Base-by-base conservation (phyloP, 2,329 filamentous ascomycete species). In the Furcasterigmium sp. region DNA sequence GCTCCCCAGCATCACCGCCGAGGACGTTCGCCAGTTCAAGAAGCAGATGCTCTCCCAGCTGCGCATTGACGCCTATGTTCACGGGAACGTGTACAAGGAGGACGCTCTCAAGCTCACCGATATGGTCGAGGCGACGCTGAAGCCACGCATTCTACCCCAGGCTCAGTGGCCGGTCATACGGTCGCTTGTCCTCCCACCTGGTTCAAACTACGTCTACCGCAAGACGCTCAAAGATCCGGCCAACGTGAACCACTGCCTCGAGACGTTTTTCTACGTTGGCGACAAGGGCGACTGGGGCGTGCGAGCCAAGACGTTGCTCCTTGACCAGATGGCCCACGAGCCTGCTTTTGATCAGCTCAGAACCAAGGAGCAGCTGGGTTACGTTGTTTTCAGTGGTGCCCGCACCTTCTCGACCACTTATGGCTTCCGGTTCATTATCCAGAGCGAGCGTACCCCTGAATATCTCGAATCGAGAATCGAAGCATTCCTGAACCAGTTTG, bases 301-400 rank as follows among this genome's bases (percentile, higher is more conserved):
- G 11, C 80, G 89, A 15, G 87, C 91, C 13, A 90, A 87, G 62
- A 76, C 87, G 1, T 72, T 94, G 34, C 74, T 98, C 6, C 76
- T 96, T 34, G 85, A 88, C 20, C 93, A 97, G 64, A 86, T 98
- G 68, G 83, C 89, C 0, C 87, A 95, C 44, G 93, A 98, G 67
- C 91, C 91, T 4, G 86, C 86, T 8, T 98, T 97, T 59, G 89
- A 98, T 64, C 90, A 95, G 62, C 75, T 98, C 8, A 82, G 93
- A 39, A 97, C 93, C 35, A 96, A 97, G 65, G 91, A 98, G 63
- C 91, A 98, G 65, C 83, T 98, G 7, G 93, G 93, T 11, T 98
- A 98, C 55, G 87, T 98, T 42, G 91, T 98, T 1, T 95, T 91
- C 65, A 91, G 87, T 39, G 87, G 89, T 21, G 74, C 82, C 10